Percentiles rank a stretch among this genome's conserved stretches.
phyloP scores from a whole-genome alignment of 345 rosid genomes.

The Theobroma cacao region DNA sequence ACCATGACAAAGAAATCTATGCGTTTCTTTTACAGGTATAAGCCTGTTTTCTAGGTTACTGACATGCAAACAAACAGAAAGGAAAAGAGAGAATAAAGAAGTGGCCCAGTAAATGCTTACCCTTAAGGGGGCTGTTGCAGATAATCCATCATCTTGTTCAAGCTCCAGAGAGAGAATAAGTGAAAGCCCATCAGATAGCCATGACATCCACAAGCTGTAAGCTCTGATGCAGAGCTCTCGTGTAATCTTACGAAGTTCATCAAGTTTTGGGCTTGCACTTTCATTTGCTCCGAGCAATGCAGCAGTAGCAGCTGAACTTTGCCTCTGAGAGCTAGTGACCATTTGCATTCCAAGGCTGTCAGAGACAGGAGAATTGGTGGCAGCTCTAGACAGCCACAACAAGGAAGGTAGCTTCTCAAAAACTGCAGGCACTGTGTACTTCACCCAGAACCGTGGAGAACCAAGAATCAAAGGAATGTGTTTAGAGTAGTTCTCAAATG shows the following conservation, averaged over 20 bases:
- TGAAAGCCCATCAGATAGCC: constrained; percentile 86
- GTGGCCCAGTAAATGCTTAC: constrained; percentile 35
- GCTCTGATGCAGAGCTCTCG: constrained; percentile 85
- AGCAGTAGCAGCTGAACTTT: constrained; percentile 69
- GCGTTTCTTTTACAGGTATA: not conserved
- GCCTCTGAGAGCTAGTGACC: constrained; percentile 55
- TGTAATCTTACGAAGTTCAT: constrained; percentile 53
- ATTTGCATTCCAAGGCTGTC: constrained; percentile 55
- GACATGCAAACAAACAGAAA: not conserved
- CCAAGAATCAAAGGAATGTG: constrained; percentile 83
- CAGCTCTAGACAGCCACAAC: constrained; percentile 57
- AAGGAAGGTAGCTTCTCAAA: constrained; percentile 67
- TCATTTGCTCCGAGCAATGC: constrained; percentile 88
- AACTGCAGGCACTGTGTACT: constrained; percentile 49
- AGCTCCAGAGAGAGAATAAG: constrained; percentile 66
- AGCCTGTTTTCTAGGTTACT: not conserved
- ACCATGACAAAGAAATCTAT: not conserved
- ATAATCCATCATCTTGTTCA: constrained; percentile 75
- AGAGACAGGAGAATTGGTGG: constrained; percentile 35
- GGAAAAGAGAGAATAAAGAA: not conserved
- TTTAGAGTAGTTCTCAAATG: constrained; percentile 74
- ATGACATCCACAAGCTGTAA: constrained; percentile 84
- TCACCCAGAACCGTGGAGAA: constrained; percentile 94
- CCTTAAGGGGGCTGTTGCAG: constrained; percentile 70
- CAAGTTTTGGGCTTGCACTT: constrained; percentile 66